Conservation (phyloP, 2,329 filamentous ascomycete genomes). For the Dothistroma pini region DNA sequence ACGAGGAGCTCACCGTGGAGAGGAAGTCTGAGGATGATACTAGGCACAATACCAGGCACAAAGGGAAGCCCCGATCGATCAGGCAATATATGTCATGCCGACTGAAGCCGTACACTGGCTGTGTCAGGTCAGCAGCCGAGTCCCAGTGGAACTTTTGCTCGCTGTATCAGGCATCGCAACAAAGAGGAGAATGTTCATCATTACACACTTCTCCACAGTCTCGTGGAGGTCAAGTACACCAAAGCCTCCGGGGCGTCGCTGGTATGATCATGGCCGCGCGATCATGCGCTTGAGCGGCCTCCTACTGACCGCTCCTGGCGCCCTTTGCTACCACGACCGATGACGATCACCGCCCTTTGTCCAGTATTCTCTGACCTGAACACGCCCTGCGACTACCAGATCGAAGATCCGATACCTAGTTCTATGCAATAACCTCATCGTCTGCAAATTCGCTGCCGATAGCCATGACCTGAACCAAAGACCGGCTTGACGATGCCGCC, state of each 20-base stretch:
- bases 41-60: neutral
- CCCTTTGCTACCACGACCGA: neutral
- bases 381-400: neutral
- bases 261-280: neutral
- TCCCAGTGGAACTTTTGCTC: neutral
- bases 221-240: too few relatives aligned
- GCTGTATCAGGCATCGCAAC: neutral
- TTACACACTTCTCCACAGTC: too few relatives aligned
- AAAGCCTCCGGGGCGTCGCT: neutral
- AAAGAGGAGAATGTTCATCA: neutral
- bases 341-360: neutral
- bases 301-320: neutral
- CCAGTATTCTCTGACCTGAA: neutral
- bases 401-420: neutral
- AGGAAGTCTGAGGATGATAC: neutral
- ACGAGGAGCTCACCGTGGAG: neutral
- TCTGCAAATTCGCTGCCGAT: neutral
- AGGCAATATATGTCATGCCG: neutral
- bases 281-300: neutral
- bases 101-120: neutral
- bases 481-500: neutral
- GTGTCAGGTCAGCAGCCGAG: neutral
- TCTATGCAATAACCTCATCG: neutral
- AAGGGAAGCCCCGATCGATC: neutral
- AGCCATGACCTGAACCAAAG: neutral